A percentile compares a stretch with the other conserved stretches of the same genome.
These are phyloP conservation scores for Anisogramma anomala DNA, from an alignment of 2,329 filamentous ascomycete species.

Conservation along the genomic window DNA sequence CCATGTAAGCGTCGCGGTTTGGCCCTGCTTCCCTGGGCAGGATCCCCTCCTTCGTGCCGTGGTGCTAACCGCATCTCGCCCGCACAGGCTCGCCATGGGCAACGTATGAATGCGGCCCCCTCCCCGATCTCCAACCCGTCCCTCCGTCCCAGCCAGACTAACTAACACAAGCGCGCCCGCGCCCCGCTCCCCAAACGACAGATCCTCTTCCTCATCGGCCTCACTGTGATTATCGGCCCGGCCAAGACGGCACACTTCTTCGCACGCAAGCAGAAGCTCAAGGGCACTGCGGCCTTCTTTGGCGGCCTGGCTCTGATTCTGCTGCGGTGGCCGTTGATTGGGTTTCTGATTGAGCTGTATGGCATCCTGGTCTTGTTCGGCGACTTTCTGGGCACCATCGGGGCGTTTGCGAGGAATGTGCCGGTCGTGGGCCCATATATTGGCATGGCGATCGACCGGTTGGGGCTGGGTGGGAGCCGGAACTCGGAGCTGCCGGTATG, in stretches of 20 bases:
- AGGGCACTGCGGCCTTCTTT: constrained; percentile 82
- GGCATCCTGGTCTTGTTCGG: constrained; percentile 90
- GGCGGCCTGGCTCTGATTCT: constrained; percentile 75
- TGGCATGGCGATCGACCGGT: constrained; percentile 57
- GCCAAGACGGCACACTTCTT: constrained; percentile 92
- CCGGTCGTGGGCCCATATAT: constrained; percentile 83
- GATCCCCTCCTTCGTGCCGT: too few species aligned
- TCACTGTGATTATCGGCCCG: constrained; percentile 89
- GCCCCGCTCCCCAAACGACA: constrained; percentile 30
- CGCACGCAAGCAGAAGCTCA: constrained; percentile 81
- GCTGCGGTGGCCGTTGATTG: constrained; percentile 79
- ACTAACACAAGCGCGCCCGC: constrained; percentile 10
- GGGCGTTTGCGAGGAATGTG: constrained; percentile 71
- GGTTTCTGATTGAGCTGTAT: constrained; percentile 84
- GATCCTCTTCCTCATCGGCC: constrained; percentile 96
- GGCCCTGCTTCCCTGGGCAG: too few species aligned
- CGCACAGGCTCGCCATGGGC: constrained; percentile 80
- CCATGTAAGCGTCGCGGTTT: too few species aligned
- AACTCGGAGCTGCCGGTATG: constrained; percentile 71
- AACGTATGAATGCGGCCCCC: constrained; percentile 48
- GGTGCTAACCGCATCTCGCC: constrained; percentile 1
- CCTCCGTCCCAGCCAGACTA: too few species aligned
- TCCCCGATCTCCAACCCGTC: constrained; percentile 7
- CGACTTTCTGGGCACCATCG: constrained; percentile 89
- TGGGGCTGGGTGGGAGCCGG: constrained; percentile 51